Base-by-base conservation (phyloP, 1,284 basidiomycete genomes). In the Termitomyces sp. region DNA sequence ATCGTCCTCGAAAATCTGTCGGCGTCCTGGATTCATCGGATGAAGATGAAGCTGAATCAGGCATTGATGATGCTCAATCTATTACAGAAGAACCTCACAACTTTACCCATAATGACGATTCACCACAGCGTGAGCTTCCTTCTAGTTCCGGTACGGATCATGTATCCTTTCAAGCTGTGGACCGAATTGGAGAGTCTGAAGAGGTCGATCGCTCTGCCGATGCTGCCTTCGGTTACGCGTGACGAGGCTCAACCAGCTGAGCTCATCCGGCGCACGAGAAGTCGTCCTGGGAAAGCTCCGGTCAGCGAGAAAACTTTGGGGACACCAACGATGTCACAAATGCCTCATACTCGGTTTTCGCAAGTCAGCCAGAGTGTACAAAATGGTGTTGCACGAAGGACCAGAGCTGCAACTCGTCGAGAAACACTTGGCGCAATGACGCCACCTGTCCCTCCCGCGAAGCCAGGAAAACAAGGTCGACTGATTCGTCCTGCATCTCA, bases 171-270 rank as follows among this genome's bases (percentile, higher is more conserved):
- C 63, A 62, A 34, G 62, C 63, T 31, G 61, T 70, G 39, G 61
- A 69, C 59, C 54, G 56, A 31, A 53, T 61, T 21, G 68, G 66
- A 36, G 67, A 66, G 56, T 70, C 71, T 33, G 57, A 63, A 31
- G 68, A 70, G 44, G 57, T 68, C 19, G 70, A 73, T 42, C 55
- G 59, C 28, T 61, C 63, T 13, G 70, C 67, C 17, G 67, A 74
- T 59, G 52, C 59, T 40, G 71, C 69, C 5, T 67, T 69, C 40
- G 62, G 64, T 28, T 3, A 39, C 43, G 36, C 46, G 6, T 36
- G 52, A 54, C 9, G 47, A 48, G 2, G 34, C 43, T 42, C 52
- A 50, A 24, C 33, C 45, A 8, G 42, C 39, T 24, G 55, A 49
- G 5, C 53, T 57, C 10, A 47, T 59, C 4, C 53, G 48, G 40